Base-by-base conservation (phyloP, 2,329 filamentous ascomycete species). In the Claviceps fusiformis region DNA sequence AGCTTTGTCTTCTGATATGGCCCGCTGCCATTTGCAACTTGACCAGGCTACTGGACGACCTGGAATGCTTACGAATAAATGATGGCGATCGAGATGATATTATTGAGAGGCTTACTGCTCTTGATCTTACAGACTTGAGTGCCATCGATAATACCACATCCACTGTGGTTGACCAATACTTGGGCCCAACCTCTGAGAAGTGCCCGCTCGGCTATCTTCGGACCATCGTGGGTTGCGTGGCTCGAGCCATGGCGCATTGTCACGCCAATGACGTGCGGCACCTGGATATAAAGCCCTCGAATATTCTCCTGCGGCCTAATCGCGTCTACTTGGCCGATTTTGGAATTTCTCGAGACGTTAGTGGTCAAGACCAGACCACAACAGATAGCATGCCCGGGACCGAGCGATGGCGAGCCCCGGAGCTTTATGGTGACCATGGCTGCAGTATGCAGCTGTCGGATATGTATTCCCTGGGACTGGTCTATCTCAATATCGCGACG, bases 311-410 rank as follows among this genome's bases (percentile, higher is more conserved):
- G 8, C 72, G 69, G 55, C 67, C 73, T 1, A 70, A 70, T 6
- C 67, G 71, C 9, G 74, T 77, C 9, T 76, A 76, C 56, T 65
- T 76, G 15, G 71, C 73, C 27, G 75, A 77, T 60, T 77, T 77
- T 63, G 75, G 73, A 41, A 75, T 77, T 29, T 73, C 75, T 13
- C 66, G 69, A 53, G 73, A 77, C 51, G 72, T 77, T 15, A 70
- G 69, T 51, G 70, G 70, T 46, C 68, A 69, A 29, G 73, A 75
- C 10, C 67, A 73, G 51, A 75, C 72, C 7, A 73, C 70, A 54
- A 76, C 73, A 0, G 68, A 70, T 35, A 71, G 70, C 0, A 55
- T 64, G 10, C 69, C 70, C 4, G 72, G 71, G 1, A 75, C 74
- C 0, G 67, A 68, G 19, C 73, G 68, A 50, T 77, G 73, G 73